Conservation (phyloP, 148 eudicot species). For the Agrostemma githago region DNA sequence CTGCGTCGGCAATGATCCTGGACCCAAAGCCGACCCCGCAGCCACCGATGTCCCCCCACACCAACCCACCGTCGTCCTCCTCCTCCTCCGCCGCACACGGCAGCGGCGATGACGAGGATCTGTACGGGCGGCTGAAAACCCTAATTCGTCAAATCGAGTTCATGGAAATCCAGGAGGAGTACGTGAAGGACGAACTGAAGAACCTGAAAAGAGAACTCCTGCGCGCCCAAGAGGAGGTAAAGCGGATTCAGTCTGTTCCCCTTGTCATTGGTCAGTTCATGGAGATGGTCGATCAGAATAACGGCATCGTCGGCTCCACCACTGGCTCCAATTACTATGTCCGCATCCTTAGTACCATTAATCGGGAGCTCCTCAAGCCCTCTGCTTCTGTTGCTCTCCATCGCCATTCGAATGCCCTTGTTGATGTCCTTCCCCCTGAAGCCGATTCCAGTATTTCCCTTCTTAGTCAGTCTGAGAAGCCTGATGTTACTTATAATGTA, state of each 20-base stretch:
- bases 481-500: slow-evolving; percentile 81
- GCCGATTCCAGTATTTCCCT: slow-evolving; percentile 91
- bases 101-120: slow-evolving; percentile 41
- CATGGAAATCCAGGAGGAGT: slow-evolving; percentile 79
- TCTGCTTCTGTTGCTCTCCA: slow-evolving; percentile 79
- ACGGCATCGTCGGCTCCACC: slow-evolving; percentile 84
- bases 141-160: slow-evolving; percentile 67
- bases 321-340: slow-evolving; percentile 88
- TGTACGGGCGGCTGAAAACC: slow-evolving; percentile 57
- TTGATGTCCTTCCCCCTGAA: slow-evolving; percentile 86
- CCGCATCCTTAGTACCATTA: slow-evolving; percentile 73
- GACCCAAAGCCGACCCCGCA: slow-evolving; percentile 44
- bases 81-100: not conserved
- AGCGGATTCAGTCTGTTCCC: slow-evolving; percentile 79
- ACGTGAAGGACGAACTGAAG: slow-evolving; percentile 83
- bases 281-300: slow-evolving; percentile 86
- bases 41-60: not conserved
- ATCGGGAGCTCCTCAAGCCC: slow-evolving; percentile 70
- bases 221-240: slow-evolving; percentile 84
- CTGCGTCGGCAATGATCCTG: slow-evolving; percentile 47
- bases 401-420: slow-evolving; percentile 80
- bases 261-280: slow-evolving; percentile 89
- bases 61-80: not conserved
- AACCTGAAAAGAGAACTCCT: slow-evolving; percentile 73
- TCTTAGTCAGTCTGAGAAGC: slow-evolving; percentile 86